Percentiles rank a stretch among this genome's conserved stretches.
These are phyloP conservation scores for Lactarius sanguifluus DNA, from an alignment of 768 basidiomycete genomes.

Conservation along the genomic window DNA sequence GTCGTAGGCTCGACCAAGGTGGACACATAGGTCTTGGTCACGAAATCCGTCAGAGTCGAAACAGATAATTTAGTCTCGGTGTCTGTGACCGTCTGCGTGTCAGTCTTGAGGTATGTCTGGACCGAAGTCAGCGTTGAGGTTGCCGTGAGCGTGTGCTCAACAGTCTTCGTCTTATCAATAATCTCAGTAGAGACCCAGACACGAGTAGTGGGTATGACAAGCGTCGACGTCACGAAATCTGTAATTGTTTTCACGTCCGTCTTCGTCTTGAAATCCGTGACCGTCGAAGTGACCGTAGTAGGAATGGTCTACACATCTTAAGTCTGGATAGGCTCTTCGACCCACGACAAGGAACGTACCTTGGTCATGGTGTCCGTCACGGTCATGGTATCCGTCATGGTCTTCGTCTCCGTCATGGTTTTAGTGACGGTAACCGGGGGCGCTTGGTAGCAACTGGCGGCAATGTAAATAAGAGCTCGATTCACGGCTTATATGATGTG, in stretches of 20 bases:
- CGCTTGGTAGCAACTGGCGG: conserved; percentile 34
- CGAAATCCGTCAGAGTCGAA: conserved; percentile 56
- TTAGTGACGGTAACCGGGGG: conserved; percentile 45
- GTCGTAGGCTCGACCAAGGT: conserved; percentile 60
- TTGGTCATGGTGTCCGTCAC: conserved; percentile 35
- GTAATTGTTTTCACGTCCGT: conserved; percentile 29
- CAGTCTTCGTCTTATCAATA: conserved; percentile 59
- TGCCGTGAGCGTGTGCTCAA: conserved; percentile 32
- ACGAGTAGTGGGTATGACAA: conserved; percentile 60
- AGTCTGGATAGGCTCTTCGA: background rate
- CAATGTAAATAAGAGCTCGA: background rate
- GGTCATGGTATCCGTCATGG: conserved; percentile 33
- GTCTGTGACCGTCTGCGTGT: conserved; percentile 38
- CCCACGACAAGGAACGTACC: conserved; percentile 4
- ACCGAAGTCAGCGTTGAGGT: conserved; percentile 60
- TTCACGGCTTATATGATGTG: background rate
- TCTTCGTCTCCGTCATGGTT: conserved; percentile 40
- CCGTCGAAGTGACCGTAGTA: conserved; percentile 28
- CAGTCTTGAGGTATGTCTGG: conserved; percentile 51
- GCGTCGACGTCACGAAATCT: conserved; percentile 45
- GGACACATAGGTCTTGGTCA: conserved; percentile 53
- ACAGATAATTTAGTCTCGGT: conserved; percentile 46
- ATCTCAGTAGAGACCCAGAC: conserved; percentile 56
- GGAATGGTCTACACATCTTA: conserved; percentile 21
- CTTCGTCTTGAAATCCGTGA: conserved; percentile 29